Conservation (phyloP, 768 basidiomycete genomes). For the Leucosporidium scottii region DNA sequence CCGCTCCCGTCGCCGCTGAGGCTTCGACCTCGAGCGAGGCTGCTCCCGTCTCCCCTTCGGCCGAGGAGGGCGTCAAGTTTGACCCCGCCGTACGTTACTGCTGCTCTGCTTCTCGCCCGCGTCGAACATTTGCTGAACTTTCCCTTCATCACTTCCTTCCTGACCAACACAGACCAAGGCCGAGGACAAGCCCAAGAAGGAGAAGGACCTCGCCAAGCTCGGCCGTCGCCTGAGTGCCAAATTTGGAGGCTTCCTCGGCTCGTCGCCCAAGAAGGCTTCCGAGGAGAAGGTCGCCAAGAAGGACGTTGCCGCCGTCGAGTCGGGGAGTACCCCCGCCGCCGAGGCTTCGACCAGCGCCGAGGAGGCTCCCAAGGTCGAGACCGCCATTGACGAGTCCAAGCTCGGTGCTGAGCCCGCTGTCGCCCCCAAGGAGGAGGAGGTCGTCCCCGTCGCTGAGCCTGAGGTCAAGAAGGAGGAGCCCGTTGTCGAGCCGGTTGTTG, state of each 20-base stretch:
- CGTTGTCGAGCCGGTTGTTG: neutral
- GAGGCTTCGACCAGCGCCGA: neutral
- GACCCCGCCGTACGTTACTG: slow-evolving; percentile 15
- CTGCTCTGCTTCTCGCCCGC: no score
- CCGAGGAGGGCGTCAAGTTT: slow-evolving; percentile 17
- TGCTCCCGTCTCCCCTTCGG: neutral
- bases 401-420: neutral
- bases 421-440: slow-evolving; percentile 2
- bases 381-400: slow-evolving; percentile 9
- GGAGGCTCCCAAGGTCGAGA: slow-evolving; percentile 16
- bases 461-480: neutral
- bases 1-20: neutral
- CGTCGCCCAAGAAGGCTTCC: slow-evolving; percentile 25
- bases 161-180: slow-evolving; percentile 25
- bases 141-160: neutral
- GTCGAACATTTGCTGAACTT: neutral
- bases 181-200: slow-evolving; percentile 15
- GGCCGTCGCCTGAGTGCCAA: slow-evolving; percentile 11
- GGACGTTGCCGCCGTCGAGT: slow-evolving; percentile 9
- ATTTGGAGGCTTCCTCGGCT: slow-evolving; percentile 15
- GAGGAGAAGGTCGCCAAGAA: slow-evolving; percentile 1
- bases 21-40: neutral
- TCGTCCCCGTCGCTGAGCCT: neutral
- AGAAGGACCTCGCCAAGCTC: slow-evolving; percentile 26
- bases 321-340: neutral